These are phyloP conservation scores for Cutaneotrichosporon curvatum DNA, from an alignment of 1,284 basidiomycete species.

Conservation along the genomic window DNA sequence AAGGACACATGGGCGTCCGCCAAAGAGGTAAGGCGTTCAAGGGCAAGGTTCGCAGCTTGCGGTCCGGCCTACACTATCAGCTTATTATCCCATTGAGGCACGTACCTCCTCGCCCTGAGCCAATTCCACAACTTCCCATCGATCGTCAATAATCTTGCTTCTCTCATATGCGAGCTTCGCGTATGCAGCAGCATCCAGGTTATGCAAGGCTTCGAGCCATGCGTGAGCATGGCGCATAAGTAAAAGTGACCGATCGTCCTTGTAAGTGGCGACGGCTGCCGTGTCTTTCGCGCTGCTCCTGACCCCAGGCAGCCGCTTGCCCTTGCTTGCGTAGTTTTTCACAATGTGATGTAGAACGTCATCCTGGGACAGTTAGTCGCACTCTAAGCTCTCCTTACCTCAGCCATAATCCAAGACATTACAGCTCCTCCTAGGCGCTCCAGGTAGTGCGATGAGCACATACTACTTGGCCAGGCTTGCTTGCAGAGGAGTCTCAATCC, in stretches of 20 bases:
- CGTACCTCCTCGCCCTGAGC: conserved; percentile 12
- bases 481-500: conserved; percentile 60
- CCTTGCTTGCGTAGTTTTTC: conserved; percentile 29
- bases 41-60: conserved; percentile 24
- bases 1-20: conserved; percentile 50
- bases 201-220: conserved; percentile 61
- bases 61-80: conserved; percentile 12
- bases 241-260: conserved; percentile 59
- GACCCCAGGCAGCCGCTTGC: conserved; percentile 56
- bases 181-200: conserved; percentile 52
- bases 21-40: conserved; percentile 27
- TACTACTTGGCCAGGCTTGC: conserved; percentile 63
- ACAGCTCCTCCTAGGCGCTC: conserved; percentile 48
- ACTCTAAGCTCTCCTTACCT: conserved; percentile 48
- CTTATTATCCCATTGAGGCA: not conserved
- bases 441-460: conserved; percentile 60
- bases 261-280: conserved; percentile 47
- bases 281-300: conserved; percentile 55
- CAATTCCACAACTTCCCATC: conserved; percentile 7
- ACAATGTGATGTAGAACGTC: conserved; percentile 30
- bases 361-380: conserved; percentile 19
- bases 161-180: conserved; percentile 35
- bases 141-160: conserved; percentile 19
- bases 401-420: conserved; percentile 49
- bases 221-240: conserved; percentile 53